Base-by-base conservation (phyloP, 2,329 filamentous ascomycete genomes). In the Microcera coccophila region DNA sequence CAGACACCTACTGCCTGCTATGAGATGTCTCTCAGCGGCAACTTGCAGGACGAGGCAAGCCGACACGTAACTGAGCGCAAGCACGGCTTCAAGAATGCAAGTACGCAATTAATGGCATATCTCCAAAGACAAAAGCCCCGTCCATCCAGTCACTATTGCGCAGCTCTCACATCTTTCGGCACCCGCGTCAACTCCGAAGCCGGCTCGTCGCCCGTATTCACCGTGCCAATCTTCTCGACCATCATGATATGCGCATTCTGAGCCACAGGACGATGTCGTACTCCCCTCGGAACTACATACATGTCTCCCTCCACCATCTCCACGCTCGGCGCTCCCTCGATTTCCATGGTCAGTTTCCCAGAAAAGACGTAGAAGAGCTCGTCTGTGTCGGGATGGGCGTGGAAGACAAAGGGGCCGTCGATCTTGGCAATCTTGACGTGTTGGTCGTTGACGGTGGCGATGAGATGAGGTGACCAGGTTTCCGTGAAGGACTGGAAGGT, bases 401-500 rank as follows among this genome's bases (percentile, higher is more conserved):
- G 68, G 60, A 65, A 70, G 17, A 70, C 61, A 33, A 71, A 71
- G 11, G 52, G 48, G 1, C 66, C 68, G 42, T 67, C 57, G 5
- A 69, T 59, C 18, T 65, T 67, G 38, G 64, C 67, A 33, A 70
- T 54, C 48, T 70, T 68, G 38, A 71, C 59, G 20, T 71, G 63
- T 17, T 66, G 59, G n/a, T 62, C 53, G 48, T 69, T 66, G 38
- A 68, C 44, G 2, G 48, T 47, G 7, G 62, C 62, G 32, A 68
- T 49, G 14, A 66, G 56, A 2, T 55, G 60, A 0, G 62, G 64
- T 0, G 59, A 56, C 59, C 60, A 66, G 2, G 41, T 52, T 21
- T 61, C 56, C 1, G 54, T 53, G 39, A 63, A 62, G 5, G 53
- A 58, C 12, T 53, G 54, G 33, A 64, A 49, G 5, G 55, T 38